These are phyloP conservation scores for Capsicum baccatum DNA, from an alignment of 257 asterid species.

Conservation along the genomic window DNA sequence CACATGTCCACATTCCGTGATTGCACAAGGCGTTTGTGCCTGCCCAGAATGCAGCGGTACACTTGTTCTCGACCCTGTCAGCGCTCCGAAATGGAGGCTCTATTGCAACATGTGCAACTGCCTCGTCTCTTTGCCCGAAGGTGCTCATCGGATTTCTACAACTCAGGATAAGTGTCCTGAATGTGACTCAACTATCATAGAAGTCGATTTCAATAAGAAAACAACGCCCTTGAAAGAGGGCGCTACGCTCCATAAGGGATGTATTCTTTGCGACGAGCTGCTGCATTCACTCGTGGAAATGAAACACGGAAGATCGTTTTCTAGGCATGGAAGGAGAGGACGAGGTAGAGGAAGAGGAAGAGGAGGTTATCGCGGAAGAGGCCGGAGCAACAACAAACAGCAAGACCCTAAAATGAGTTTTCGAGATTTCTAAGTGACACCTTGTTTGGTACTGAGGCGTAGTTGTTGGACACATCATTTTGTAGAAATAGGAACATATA, in stretches of 20 bases:
- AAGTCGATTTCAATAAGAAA: conserved; percentile 91
- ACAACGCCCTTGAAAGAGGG: conserved; percentile 85
- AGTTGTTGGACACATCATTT: not conserved
- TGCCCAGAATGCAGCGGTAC: conserved; percentile 95
- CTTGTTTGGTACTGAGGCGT: not conserved
- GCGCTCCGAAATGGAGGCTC: conserved; percentile 91
- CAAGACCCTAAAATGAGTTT: conserved; percentile 95
- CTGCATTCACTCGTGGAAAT: conserved; percentile 83
- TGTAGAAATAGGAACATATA: not conserved
- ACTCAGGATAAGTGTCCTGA: conserved; percentile 71
- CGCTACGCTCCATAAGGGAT: conserved; percentile 70
- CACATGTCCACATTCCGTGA: conserved; percentile 80
- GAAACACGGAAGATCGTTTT: conserved; percentile 80
- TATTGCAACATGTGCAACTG: conserved; percentile 89
- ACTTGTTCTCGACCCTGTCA: conserved; percentile 84
- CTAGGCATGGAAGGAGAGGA: conserved; percentile 59
- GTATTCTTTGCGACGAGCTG: conserved; percentile 84
- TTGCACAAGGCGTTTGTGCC: conserved; percentile 87
- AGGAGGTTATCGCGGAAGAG: conserved; percentile 52
- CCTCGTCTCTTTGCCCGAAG: conserved; percentile 82
- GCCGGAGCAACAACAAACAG: conserved; percentile 55
- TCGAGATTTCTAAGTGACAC: conserved; percentile 56
- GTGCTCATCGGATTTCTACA: conserved; percentile 83
- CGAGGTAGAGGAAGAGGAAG: conserved; percentile 74
- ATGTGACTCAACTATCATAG: conserved; percentile 85